Base-by-base conservation (phyloP, 352 stramenopile species). In the Phytophthora hybrid region DNA sequence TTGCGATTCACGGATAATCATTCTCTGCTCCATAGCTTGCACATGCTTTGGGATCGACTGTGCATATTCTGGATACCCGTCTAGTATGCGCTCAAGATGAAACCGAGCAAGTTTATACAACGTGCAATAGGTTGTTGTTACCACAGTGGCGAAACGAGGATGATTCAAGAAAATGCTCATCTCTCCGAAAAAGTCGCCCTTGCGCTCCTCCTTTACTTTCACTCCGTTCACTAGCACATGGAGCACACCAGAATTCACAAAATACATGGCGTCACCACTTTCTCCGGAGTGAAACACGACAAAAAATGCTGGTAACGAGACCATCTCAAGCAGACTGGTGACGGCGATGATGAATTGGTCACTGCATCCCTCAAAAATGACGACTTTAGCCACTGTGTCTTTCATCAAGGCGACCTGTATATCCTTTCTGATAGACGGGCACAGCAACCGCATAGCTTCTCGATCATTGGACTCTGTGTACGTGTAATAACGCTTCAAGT, bases 401-500 rank as follows among this genome's bases (percentile, higher is more conserved):
- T 92, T 92, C 51, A 93, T 74, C 26, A 92, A 41, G 14, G 82
- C 78, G 9, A 91, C 84, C 58, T 88, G 84, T 7, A 91, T 77
- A 51, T 93, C 84, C 51, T 91, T 91, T 4, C 76, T 62, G 39
- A 93, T 93, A 1, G 86, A 93, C 0, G 78, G 83, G 56, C 86
- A 93, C 41, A 93, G 34, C 1, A 91, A 57, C 5, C 77, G 73
- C 72, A 90, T 86, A 2, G 73, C 84, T 53, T 90, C 85, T 4
- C 83, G 83, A 26, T 93, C 86, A 51, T 91, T 93, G 4, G 84
- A 84, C 57, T 93, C 86, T 5, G 74, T 78, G n/a, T 89, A 68
- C 4, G 83, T 90, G 62, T 92, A 85, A 53, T 87, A 88, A 4
- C 82, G 74, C 47, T 85, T 85, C 23, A 92, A 54, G 49, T 91